phyloP scores from a whole-genome alignment of 306 rosid species.

The Canavalia gladiata region DNA sequence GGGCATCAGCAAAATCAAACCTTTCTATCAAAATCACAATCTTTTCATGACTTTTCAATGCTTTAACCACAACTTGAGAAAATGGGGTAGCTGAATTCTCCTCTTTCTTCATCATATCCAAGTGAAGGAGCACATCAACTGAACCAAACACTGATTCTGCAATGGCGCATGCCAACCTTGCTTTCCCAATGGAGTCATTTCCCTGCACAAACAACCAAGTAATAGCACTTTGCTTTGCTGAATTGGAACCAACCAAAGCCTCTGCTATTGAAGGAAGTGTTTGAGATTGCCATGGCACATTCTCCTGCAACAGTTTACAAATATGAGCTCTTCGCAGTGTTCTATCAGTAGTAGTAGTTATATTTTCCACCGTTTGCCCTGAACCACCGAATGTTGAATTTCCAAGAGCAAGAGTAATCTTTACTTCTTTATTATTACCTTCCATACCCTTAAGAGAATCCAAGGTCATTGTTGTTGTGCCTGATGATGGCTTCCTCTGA shows the following conservation, averaged over 20 bases:
- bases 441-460: constrained; percentile 64
- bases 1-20: constrained; percentile 72
- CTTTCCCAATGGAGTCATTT: constrained; percentile 74
- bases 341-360: constrained; percentile 54
- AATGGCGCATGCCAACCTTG: constrained; percentile 73
- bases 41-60: constrained; percentile 62
- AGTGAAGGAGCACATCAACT: constrained; percentile 58
- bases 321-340: constrained; percentile 62
- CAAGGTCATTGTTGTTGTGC: constrained; percentile 53
- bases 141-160: constrained; percentile 88
- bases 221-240: constrained; percentile 53
- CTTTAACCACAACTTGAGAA: constrained; percentile 54
- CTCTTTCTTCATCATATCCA: constrained; percentile 59
- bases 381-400: constrained; percentile 68
- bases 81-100: constrained; percentile 45
- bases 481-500: constrained; percentile 52
- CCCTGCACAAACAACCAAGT: constrained; percentile 85
- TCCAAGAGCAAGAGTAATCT: constrained; percentile 86
- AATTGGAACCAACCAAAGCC: constrained; percentile 65
- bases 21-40: constrained; percentile 78
- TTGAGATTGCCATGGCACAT: constrained; percentile 96
- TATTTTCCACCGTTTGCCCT: constrained; percentile 52
- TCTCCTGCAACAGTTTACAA: constrained; percentile 78
- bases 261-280: constrained; percentile 75
- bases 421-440: constrained; percentile 64